Base-by-base conservation (phyloP, 164 flowering plant species). In the Saururus chinensis region DNA sequence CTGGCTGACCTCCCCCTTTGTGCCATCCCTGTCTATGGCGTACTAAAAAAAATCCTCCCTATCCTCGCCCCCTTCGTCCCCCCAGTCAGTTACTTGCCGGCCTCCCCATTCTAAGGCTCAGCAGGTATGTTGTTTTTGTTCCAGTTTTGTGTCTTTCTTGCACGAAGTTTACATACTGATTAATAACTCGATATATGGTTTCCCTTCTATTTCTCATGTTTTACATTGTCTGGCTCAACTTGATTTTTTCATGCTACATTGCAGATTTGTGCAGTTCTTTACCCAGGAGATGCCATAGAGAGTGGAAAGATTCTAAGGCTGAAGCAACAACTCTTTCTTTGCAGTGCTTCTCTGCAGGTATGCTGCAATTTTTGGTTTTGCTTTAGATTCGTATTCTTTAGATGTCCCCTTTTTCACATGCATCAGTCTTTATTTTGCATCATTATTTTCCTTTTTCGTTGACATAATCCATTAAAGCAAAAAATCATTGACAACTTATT, bases 281-380 rank as follows among this genome's bases (percentile, higher is more conserved):
- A 93, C 69, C 99, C 99, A 63, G 97, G 97, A 53, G 99, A 93
- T 84, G 89, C 91, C 42, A 90, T 91, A 56, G 97, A 90, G 70
- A 56, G 61, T 53, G 99, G 97, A 63, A 93, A 93, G 80, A 79
- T 90, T 68, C 70, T 93, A 56, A 74, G 99, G 49, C 76, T 90
- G 73, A 90, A 88, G 75, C 99, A 93, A 73, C 99, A 93, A 65
- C 90, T 76, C 81, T 90, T 88, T 73, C 87, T 93, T 45, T 90
- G 96, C 75, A 88, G 97, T 80, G 97, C 99, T 57, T 90, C 96
- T n/a, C 95, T 93, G 76, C 97, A 90, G 95, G 99, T 87, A 61
- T 40, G 64, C 53, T 55, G 20, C 30, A 22, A 21, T 37, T 11
- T 9, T 3, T 21, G 58, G 48, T 21, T 53, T n/a, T 53, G 56